These are phyloP conservation scores for Cadophora luteo-olivacea DNA, from an alignment of 2,329 filamentous ascomycete genomes.

Conservation along the genomic window DNA sequence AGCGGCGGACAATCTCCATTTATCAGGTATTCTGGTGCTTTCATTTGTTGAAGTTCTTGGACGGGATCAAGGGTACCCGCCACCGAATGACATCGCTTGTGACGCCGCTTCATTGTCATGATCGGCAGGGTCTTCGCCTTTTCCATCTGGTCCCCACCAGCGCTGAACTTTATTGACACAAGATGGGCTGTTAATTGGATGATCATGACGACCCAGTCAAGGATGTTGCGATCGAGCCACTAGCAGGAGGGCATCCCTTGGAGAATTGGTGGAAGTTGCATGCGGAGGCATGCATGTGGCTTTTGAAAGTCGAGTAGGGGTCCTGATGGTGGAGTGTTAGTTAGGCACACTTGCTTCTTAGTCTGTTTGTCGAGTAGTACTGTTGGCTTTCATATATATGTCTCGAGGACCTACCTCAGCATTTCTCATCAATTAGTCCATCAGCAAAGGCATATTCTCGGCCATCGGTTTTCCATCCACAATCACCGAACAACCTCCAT, in stretches of 20 bases:
- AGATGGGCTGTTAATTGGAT: slow-evolving; percentile 15
- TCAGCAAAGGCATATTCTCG: neutral
- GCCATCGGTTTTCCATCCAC: neutral
- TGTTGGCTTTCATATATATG: slow-evolving; percentile 17
- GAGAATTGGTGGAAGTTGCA: slow-evolving; percentile 1
- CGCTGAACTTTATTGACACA: neutral
- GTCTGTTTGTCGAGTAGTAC: neutral
- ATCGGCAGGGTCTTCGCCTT: slow-evolving; percentile 30
- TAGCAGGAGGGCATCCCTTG: slow-evolving; percentile 1
- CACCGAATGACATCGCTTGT: slow-evolving; percentile 29
- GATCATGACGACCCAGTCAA: slow-evolving; percentile 21
- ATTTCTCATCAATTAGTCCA: neutral
- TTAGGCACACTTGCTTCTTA: slow-evolving; percentile 3
- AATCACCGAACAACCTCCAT: neutral
- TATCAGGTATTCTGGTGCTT: neutral
- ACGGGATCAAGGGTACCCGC: slow-evolving; percentile 8
- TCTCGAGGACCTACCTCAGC: neutral
- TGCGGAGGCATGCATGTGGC: neutral
- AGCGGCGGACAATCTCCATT: slow-evolving; percentile 18
- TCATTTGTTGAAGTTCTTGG: slow-evolving; percentile 4
- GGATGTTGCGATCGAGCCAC: slow-evolving; percentile 21
- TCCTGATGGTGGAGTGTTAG: slow-evolving; percentile 6
- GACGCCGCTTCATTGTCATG: slow-evolving; percentile 29
- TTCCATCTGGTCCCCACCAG: slow-evolving; percentile 3
- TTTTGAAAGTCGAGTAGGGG: slow-evolving; percentile 6